phyloP scores from a whole-genome alignment of 1,284 basidiomycete species.

The Agroathelia rolfsii region DNA sequence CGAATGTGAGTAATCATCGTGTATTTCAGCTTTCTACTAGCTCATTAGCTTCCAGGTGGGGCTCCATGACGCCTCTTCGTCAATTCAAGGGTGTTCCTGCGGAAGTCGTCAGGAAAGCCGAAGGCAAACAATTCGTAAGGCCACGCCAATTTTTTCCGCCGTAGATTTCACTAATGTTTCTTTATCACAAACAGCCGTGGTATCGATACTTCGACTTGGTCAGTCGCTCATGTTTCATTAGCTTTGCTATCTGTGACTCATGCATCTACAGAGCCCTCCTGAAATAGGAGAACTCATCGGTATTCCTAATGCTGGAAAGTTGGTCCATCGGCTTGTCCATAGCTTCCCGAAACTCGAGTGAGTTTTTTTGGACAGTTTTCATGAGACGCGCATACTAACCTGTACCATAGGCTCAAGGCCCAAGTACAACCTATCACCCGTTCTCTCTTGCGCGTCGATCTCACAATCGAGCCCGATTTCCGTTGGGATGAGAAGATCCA shows the following conservation, averaged over 20 bases:
- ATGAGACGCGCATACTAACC: slow-evolving; percentile 8
- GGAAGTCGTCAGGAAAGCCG: slow-evolving; percentile 87
- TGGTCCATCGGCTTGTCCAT: slow-evolving; percentile 93
- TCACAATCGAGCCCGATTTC: slow-evolving; percentile 93
- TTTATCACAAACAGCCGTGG: slow-evolving; percentile 71
- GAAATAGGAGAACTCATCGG: slow-evolving; percentile 94
- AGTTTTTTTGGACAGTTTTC: slow-evolving; percentile 20
- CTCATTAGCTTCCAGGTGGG: slow-evolving; percentile 58
- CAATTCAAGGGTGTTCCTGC: slow-evolving; percentile 88
- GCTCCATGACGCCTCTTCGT: slow-evolving; percentile 92
- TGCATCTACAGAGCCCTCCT: slow-evolving; percentile 43
- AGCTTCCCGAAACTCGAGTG: slow-evolving; percentile 93
- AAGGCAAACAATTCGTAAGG: slow-evolving; percentile 92
- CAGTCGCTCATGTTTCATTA: slow-evolving; percentile 12
- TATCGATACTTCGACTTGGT: slow-evolving; percentile 91
- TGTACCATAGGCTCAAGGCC: slow-evolving; percentile 61
- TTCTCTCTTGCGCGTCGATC: slow-evolving; percentile 78
- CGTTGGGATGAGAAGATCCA: slow-evolving; percentile 96
- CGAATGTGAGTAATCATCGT: slow-evolving; percentile 50
- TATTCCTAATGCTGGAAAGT: slow-evolving; percentile 82
- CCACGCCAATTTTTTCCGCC: slow-evolving; percentile 5
- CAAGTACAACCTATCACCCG: slow-evolving; percentile 92
- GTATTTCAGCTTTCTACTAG: neutral
- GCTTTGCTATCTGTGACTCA: slow-evolving; percentile 6
- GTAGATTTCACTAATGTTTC: slow-evolving; percentile 5